Conservation (phyloP, 1,139 yeast genomes). For the Saccharomycopsis crataegensis region DNA sequence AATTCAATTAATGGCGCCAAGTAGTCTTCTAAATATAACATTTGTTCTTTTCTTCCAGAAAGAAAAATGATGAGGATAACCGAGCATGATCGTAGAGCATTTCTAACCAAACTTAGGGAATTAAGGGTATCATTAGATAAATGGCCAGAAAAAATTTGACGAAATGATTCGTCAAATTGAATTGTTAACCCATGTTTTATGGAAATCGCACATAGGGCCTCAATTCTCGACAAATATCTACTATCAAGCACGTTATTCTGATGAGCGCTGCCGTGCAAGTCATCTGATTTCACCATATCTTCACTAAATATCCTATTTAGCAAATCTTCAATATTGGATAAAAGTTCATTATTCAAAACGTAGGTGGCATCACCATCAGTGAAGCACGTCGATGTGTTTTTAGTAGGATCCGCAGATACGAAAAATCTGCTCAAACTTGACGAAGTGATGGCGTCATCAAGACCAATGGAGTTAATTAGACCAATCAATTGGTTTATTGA, state of each 20-base stretch:
- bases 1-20: conserved; percentile 36
- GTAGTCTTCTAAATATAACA: conserved; percentile 39
- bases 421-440: conserved; percentile 15
- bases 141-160: not conserved
- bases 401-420: not conserved
- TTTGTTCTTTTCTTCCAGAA: conserved; percentile 35
- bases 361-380: conserved; percentile 19
- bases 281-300: conserved; percentile 5
- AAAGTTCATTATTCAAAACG: conserved; percentile 20
- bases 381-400: not conserved
- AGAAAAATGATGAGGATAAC: conserved; percentile 37
- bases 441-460: conserved; percentile 20
- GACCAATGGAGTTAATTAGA: conserved; percentile 20
- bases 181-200: conserved; percentile 24
- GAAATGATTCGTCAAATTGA: not conserved
- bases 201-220: conserved; percentile 24
- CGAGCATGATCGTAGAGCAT: conserved; percentile 34
- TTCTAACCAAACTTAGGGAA: conserved; percentile 23
- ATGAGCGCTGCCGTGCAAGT: conserved; percentile 17
- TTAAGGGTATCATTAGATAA: not conserved
- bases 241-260: conserved; percentile 22
- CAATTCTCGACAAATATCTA: conserved; percentile 25
- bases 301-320: conserved; percentile 22
- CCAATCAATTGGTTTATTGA: conserved; percentile 11
- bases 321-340: conserved; percentile 23